A percentile compares a stretch with the other conserved stretches of the same genome.
These are phyloP conservation scores for Kockovaella imperatae DNA, from an alignment of 768 basidiomycete species.

Conservation along the genomic window DNA sequence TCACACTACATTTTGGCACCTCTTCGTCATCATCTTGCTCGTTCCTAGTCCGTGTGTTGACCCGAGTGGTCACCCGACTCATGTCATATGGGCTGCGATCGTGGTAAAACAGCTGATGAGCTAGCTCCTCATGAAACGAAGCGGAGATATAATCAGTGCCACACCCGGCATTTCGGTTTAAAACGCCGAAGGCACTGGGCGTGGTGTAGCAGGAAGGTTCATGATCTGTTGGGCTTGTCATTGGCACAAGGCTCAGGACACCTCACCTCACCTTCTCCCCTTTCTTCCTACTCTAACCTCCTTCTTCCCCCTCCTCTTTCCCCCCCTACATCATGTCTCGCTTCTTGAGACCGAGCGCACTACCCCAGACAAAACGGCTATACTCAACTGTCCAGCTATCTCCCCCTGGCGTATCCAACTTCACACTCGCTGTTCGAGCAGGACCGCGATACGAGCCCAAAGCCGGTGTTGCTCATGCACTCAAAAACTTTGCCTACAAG, in stretches of 20 bases:
- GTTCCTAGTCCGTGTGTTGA: too few species aligned
- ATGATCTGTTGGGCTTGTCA: too few species aligned
- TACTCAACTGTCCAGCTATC: conserved; percentile 1
- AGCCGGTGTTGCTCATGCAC: conserved; percentile 81
- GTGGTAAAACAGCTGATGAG: too few species aligned
- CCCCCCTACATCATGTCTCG: conserved; percentile 18
- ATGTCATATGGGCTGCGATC: neutral
- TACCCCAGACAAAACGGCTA: too few species aligned
- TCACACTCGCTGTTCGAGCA: conserved; percentile 87
- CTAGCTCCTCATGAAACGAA: neutral
- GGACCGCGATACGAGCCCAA: conserved; percentile 81
- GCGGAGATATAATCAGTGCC: neutral
- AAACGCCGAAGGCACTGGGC: neutral
- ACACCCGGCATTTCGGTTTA: neutral
- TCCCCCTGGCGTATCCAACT: conserved; percentile 55
- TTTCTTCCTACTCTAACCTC: conserved; percentile 4
- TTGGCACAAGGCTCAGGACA: too few species aligned
- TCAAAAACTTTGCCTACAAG: conserved; percentile 99
- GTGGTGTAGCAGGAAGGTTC: neutral
- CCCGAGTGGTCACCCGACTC: too few species aligned
- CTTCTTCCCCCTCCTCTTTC: neutral
- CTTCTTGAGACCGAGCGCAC: conserved; percentile 14
- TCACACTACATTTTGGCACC: conserved; percentile 15
- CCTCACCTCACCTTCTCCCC: too few species aligned
- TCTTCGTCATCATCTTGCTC: neutral